Evolutionary conservation across 1,284 basidiomycete genomes (phyloP).

Genomic region (Naganishia albida): DNA sequence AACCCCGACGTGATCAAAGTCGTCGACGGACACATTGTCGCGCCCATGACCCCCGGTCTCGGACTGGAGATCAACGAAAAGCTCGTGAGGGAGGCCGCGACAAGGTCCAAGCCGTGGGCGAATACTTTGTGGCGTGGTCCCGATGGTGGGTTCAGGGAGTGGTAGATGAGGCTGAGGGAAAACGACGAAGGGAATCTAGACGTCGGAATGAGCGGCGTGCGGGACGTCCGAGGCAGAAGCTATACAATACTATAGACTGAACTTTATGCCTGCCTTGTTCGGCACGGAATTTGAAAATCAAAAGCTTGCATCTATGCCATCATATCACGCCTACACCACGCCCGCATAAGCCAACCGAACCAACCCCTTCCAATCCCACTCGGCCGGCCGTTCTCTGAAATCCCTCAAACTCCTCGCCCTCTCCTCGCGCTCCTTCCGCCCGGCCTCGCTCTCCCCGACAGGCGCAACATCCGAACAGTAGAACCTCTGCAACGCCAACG

Average conservation of each 20-base stretch:
- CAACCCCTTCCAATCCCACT: constrained; percentile 52
- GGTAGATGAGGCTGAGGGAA: constrained; percentile 50
- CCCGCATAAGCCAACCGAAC: constrained; percentile 50
- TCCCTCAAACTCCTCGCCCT: constrained; percentile 44
- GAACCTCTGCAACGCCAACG: constrained; percentile 76
- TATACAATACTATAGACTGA: no score
- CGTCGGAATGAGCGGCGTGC: no score
- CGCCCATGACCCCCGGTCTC: constrained; percentile 64
- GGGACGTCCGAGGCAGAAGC: no score
- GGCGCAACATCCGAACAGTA: constrained; percentile 56
- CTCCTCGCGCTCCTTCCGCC: constrained; percentile 42
- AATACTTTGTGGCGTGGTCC: constrained; percentile 66
- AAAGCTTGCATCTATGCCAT: neutral
- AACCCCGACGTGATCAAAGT: constrained; percentile 64
- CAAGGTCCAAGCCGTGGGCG: constrained; percentile 55
- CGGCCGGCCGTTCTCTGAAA: constrained; percentile 50
- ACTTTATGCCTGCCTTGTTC: no score
- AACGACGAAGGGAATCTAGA: no score
- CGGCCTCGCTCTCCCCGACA: constrained; percentile 39
- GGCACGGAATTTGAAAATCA: neutral
- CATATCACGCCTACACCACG: constrained; percentile 33
- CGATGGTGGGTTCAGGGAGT: constrained; percentile 61
- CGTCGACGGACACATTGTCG: constrained; percentile 62
- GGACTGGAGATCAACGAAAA: constrained; percentile 70
- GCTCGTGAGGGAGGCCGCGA: constrained; percentile 59